These are phyloP conservation scores for Calonectria hongkongensis DNA, from an alignment of 2,329 filamentous ascomycete genomes.

Conservation along the genomic window DNA sequence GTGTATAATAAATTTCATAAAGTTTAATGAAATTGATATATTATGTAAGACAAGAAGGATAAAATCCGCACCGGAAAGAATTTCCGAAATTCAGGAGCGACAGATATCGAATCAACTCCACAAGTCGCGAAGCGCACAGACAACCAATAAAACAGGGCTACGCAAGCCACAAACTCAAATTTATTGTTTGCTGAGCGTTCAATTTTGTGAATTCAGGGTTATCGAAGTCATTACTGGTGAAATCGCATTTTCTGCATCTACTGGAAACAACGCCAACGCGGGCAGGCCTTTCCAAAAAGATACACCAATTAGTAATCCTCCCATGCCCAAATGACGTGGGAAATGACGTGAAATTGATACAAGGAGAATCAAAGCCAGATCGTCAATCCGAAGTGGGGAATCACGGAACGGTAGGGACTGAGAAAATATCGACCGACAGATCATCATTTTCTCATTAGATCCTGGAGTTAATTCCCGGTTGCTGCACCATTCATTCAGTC, in stretches of 20 bases:
- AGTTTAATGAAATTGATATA: too few species aligned
- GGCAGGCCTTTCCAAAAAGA: not conserved
- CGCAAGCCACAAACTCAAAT: not conserved
- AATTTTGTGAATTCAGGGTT: not conserved
- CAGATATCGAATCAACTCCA: not conserved
- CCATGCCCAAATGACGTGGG: not conserved
- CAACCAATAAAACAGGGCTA: not conserved
- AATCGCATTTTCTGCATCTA: not conserved
- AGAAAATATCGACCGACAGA: not conserved
- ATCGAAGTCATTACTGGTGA: not conserved
- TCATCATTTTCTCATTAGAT: not conserved
- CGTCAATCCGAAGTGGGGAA: conserved; percentile 2
- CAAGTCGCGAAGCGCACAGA: not conserved
- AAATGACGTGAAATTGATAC: conserved; percentile 1
- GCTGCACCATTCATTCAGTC: too few species aligned
- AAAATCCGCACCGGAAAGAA: too few species aligned
- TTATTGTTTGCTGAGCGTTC: not conserved
- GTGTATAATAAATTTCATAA: too few species aligned
- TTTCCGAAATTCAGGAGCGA: not conserved
- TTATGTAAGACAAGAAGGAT: too few species aligned
- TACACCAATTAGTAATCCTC: not conserved
- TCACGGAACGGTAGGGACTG: not conserved
- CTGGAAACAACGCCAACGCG: not conserved
- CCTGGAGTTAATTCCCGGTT: too few species aligned
- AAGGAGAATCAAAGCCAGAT: not conserved